These are phyloP conservation scores for Cryptococcus sp. DNA, from an alignment of 1,284 basidiomycete species.

Conservation along the genomic window DNA sequence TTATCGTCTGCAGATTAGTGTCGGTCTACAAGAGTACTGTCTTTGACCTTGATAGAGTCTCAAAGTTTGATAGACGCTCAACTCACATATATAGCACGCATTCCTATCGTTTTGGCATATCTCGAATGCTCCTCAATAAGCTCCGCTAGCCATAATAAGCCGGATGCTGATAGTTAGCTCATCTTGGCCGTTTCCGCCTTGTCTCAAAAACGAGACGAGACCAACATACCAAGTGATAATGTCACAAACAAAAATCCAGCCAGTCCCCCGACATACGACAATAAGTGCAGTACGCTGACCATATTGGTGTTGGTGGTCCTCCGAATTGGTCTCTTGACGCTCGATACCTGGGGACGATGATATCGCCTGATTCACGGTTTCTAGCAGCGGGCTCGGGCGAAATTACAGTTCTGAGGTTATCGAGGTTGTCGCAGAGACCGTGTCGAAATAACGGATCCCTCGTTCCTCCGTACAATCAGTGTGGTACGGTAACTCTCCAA, in stretches of 20 bases:
- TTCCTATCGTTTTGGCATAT: constrained; percentile 70
- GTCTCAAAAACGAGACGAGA: neutral
- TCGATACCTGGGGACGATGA: too few species aligned
- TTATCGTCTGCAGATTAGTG: constrained; percentile 59
- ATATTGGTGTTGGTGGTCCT: neutral
- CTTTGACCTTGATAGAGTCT: too few species aligned
- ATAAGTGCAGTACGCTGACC: constrained; percentile 28
- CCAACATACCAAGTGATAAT: constrained; percentile 63
- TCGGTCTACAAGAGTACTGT: neutral
- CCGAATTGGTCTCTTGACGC: too few species aligned
- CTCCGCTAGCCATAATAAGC: constrained; percentile 86
- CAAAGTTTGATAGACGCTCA: constrained; percentile 18
- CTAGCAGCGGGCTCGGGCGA: too few species aligned
- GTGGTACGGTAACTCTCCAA: too few species aligned
- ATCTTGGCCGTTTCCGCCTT: constrained; percentile 2
- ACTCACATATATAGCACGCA: constrained; percentile 76
- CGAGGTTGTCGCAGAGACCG: too few species aligned
- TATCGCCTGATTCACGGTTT: too few species aligned
- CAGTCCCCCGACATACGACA: constrained; percentile 60
- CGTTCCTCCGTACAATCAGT: too few species aligned
- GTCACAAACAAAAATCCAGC: constrained; percentile 74
- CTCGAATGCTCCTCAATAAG: constrained; percentile 88
- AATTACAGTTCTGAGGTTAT: too few species aligned
- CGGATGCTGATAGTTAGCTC: constrained; percentile 62
- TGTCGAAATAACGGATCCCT: too few species aligned